Evolutionary conservation across 768 basidiomycete species (phyloP).

Genomic region (Calocera viscosa): DNA sequence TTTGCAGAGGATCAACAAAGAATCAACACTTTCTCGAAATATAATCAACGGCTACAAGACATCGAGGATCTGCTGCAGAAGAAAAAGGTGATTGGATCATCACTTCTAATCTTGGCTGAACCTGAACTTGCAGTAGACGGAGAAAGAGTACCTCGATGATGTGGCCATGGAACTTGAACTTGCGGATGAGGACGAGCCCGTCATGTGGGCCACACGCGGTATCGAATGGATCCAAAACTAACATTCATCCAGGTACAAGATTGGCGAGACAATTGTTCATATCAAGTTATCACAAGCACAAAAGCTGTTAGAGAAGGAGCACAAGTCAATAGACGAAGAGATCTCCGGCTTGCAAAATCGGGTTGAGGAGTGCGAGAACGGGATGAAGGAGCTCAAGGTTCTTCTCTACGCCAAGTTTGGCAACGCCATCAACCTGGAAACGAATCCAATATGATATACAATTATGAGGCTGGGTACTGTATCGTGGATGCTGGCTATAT

Average conservation of each 20-base stretch:
- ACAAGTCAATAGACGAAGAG: conserved; percentile 43
- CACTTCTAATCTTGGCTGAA: conserved; percentile 16
- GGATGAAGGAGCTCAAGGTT: conserved; percentile 73
- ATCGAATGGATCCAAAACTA: background rate
- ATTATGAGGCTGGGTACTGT: background rate
- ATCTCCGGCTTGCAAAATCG: conserved; percentile 39
- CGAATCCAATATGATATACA: conserved; percentile 14
- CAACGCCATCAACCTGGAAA: conserved; percentile 83
- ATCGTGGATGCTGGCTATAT: background rate
- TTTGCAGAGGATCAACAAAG: conserved; percentile 66
- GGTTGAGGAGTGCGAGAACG: conserved; percentile 52
- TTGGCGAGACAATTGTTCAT: conserved; percentile 82
- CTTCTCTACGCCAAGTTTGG: conserved; percentile 84
- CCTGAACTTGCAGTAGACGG: conserved; percentile 45
- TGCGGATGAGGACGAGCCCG: conserved; percentile 67
- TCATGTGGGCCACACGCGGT: conserved; percentile 43
- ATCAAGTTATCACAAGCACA: conserved; percentile 56
- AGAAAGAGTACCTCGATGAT: conserved; percentile 90
- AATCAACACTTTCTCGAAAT: conserved; percentile 84
- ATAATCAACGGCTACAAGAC: conserved; percentile 63
- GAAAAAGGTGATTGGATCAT: conserved; percentile 66
- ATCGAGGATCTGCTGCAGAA: conserved; percentile 59
- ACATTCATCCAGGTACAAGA: conserved; percentile 53
- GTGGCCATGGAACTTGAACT: conserved; percentile 78
- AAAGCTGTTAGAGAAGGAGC: conserved; percentile 58